Evolutionary conservation across 1,284 basidiomycete species (phyloP).

Genomic region (Apiotrichum akiyoshidainum): DNA sequence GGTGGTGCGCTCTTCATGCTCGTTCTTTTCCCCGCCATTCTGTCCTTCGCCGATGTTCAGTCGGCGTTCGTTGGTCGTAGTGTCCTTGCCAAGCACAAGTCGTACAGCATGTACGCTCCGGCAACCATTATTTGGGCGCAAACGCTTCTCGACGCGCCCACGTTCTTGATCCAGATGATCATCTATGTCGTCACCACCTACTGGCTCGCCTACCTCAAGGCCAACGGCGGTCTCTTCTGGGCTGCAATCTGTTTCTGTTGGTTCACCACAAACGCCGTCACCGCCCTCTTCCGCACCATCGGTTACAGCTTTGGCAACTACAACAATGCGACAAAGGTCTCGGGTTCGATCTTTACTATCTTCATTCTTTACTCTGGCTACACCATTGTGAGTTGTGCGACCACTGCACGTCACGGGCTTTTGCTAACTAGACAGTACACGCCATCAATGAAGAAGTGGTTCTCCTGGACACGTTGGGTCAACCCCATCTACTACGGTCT

Average conservation of each 20-base stretch:
- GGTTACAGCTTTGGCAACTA: constrained; percentile 42
- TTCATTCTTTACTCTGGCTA: constrained; percentile 40
- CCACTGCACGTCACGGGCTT: constrained; percentile 29
- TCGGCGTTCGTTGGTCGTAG: constrained; percentile 68
- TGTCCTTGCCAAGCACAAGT: constrained; percentile 60
- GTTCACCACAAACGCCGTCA: constrained; percentile 30
- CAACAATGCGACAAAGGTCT: constrained; percentile 47
- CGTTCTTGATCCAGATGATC: constrained; percentile 48
- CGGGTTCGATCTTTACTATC: constrained; percentile 37
- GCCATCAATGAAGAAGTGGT: constrained; percentile 40
- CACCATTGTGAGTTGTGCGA: constrained; percentile 24
- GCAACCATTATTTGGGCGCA: constrained; percentile 58
- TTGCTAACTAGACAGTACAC: constrained; percentile 20
- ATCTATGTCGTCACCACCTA: constrained; percentile 50
- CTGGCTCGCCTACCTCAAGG: constrained; percentile 38
- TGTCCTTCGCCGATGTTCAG: constrained; percentile 66
- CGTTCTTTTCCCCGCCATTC: constrained; percentile 53
- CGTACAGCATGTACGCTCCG: constrained; percentile 51
- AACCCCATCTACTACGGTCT: constrained; percentile 41
- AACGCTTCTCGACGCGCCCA: constrained; percentile 59
- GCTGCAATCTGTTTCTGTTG: constrained; percentile 38
- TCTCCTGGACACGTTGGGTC: constrained; percentile 27
- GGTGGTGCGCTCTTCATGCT: constrained; percentile 63
- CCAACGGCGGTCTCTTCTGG: constrained; percentile 44
- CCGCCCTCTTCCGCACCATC: constrained; percentile 43